phyloP scores from a whole-genome alignment of 2,329 filamentous ascomycete species.

The Ceratocystis diversiconidia region DNA sequence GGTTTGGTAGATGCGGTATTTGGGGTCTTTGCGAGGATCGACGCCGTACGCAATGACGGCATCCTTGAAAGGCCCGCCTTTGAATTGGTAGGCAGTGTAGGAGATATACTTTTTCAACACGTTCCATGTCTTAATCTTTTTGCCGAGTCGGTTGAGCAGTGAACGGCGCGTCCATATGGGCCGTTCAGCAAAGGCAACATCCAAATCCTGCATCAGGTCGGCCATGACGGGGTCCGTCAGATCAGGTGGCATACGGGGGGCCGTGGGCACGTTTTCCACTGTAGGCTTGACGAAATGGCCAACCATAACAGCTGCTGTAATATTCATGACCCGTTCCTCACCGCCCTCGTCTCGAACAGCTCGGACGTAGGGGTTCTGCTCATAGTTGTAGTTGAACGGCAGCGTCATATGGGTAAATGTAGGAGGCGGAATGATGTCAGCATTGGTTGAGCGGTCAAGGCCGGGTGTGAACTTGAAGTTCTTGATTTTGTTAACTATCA shows the following conservation, averaged over 20 bases:
- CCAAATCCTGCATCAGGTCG: slow-evolving; percentile 49
- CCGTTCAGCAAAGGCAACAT: slow-evolving; percentile 52
- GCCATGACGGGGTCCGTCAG: slow-evolving; percentile 47
- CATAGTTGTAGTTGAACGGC: slow-evolving; percentile 68
- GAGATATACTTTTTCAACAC: slow-evolving; percentile 61
- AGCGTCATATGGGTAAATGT: slow-evolving; percentile 60
- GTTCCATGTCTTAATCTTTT: slow-evolving; percentile 37
- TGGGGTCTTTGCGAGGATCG: slow-evolving; percentile 65
- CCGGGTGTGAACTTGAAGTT: slow-evolving; percentile 53
- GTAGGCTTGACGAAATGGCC: slow-evolving; percentile 45
- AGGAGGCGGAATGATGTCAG: slow-evolving; percentile 66
- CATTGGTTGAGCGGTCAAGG: slow-evolving; percentile 42
- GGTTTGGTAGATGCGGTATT: slow-evolving; percentile 74
- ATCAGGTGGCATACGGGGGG: slow-evolving; percentile 46
- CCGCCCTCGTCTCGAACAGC: slow-evolving; percentile 43
- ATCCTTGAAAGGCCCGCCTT: slow-evolving; percentile 82
- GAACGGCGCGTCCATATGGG: slow-evolving; percentile 80
- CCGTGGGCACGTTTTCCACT: slow-evolving; percentile 46
- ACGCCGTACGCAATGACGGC: slow-evolving; percentile 72
- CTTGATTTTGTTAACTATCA: slow-evolving; percentile 36
- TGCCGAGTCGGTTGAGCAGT: slow-evolving; percentile 56
- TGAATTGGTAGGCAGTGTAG: slow-evolving; percentile 84
- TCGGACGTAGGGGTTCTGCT: slow-evolving; percentile 68
- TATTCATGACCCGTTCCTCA: slow-evolving; percentile 40
- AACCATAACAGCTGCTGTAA: slow-evolving; percentile 43